A percentile compares a stretch with the other conserved stretches of the same genome.
These are phyloP conservation scores for Berkeleyomyces basicola DNA, from an alignment of 2,329 filamentous ascomycete genomes.

Conservation along the genomic window DNA sequence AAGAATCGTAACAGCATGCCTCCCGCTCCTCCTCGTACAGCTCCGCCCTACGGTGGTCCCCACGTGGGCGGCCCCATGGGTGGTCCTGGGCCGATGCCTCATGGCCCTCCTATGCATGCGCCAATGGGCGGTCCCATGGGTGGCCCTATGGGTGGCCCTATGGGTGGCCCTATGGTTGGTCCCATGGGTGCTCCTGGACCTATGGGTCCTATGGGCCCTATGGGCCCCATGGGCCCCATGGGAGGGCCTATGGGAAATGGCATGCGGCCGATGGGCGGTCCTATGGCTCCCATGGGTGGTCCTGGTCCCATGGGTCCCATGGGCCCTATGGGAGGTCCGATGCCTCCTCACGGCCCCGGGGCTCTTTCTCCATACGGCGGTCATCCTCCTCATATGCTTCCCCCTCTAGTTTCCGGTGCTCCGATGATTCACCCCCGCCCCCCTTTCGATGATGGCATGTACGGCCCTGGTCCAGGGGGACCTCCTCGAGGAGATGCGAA, in stretches of 20 bases:
- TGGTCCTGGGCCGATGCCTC: background rate
- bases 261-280: conserved; percentile 1
- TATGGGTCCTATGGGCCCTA: background rate
- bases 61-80: conserved; percentile 3
- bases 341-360: conserved; percentile 4
- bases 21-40: conserved; percentile 7
- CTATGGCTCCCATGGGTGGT: conserved; percentile 9
- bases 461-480: conserved; percentile 8
- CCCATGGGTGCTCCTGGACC: conserved; percentile 3
- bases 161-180: conserved; percentile 1
- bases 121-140: conserved; percentile 7
- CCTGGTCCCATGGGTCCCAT: conserved; percentile 3
- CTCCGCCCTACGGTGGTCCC: conserved; percentile 7
- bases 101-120: background rate
- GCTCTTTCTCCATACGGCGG: conserved; percentile 9
- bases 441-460: conserved; percentile 9
- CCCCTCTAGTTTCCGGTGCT: conserved; percentile 1
- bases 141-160: conserved; percentile 2
- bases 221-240: background rate
- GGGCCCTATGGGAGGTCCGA: conserved; percentile 8
- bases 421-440: conserved; percentile 5
- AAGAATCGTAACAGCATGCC: conserved; percentile 10
- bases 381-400: conserved; percentile 6
- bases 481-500: conserved; percentile 11
- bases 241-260: background rate